Evolutionary conservation across 805 yeast species (phyloP).

Genomic region (Pichia kluyveri): DNA sequence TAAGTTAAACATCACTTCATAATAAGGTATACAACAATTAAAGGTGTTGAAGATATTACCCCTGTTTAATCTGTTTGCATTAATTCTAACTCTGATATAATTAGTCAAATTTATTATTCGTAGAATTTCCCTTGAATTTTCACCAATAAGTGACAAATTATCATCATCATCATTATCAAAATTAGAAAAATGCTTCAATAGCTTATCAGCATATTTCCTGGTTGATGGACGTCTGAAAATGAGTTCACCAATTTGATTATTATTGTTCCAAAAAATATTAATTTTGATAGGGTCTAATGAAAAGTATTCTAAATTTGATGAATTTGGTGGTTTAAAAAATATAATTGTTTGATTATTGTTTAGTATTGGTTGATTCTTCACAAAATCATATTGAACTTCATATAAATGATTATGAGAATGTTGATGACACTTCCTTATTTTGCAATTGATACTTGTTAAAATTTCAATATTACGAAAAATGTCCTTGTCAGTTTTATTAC

Average conservation of each 20-base stretch:
- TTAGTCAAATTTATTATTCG: slow-evolving; percentile 24
- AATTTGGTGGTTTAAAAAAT: slow-evolving; percentile 63
- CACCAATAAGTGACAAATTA: background rate
- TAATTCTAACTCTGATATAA: slow-evolving; percentile 18
- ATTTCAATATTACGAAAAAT: slow-evolving; percentile 18
- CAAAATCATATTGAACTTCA: slow-evolving; percentile 10
- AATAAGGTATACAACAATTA: background rate
- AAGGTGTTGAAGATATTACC: background rate
- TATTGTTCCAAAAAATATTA: slow-evolving; percentile 35
- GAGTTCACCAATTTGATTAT: slow-evolving; percentile 5
- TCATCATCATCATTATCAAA: background rate
- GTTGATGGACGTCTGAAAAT: slow-evolving; percentile 15
- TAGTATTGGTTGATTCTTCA: slow-evolving; percentile 11
- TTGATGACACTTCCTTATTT: slow-evolving; percentile 2
- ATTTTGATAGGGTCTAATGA: slow-evolving; percentile 67
- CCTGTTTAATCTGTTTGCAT: background rate
- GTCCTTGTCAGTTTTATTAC: slow-evolving; percentile 10
- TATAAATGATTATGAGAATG: background rate
- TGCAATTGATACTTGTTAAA: slow-evolving; percentile 21
- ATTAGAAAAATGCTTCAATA: slow-evolving; percentile 18
- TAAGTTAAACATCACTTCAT: background rate
- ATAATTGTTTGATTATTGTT: slow-evolving; percentile 26
- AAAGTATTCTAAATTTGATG: slow-evolving; percentile 64
- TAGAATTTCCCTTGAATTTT: slow-evolving; percentile 16
- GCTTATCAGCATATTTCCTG: slow-evolving; percentile 17